Conservation (phyloP, 768 basidiomycete genomes). For the Mycena galopus region DNA sequence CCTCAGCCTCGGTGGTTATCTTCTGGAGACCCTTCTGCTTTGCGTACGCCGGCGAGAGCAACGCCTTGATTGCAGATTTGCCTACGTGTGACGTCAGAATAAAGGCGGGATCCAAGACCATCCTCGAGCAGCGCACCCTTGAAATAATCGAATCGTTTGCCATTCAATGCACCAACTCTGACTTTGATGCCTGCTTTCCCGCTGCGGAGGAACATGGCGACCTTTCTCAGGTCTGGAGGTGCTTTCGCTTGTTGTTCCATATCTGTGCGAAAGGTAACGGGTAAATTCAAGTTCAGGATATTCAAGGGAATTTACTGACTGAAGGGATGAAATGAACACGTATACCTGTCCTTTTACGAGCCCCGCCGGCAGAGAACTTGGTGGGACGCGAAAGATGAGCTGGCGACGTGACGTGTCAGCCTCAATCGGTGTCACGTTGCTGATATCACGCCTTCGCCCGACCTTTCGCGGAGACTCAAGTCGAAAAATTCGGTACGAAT, state of each 20-base stretch:
- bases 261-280: constrained; percentile 38
- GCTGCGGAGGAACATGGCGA: constrained; percentile 89
- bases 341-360: constrained; percentile 8
- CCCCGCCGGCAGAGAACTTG: not conserved
- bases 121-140: constrained; percentile 74
- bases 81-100: constrained; percentile 60
- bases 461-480: too few species aligned
- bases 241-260: constrained; percentile 87
- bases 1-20: constrained; percentile 82
- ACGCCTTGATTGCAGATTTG: constrained; percentile 92
- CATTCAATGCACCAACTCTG: constrained; percentile 90
- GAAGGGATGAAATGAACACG: constrained; percentile 10
- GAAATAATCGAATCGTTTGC: constrained; percentile 98
- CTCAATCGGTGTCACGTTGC: too few species aligned
- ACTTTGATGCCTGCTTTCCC: constrained; percentile 91
- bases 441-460: too few species aligned
- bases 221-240: constrained; percentile 82
- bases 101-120: not conserved
- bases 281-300: not conserved
- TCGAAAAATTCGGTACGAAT: too few species aligned
- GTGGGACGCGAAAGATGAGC: not conserved
- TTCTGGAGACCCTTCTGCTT: constrained; percentile 87
- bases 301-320: not conserved
- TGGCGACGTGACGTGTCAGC: not conserved
- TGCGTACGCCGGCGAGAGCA: constrained; percentile 91